Evolutionary conservation across 192 early-diverging fungal genomes (phyloP).

Genomic region (Coemansia sp.): DNA sequence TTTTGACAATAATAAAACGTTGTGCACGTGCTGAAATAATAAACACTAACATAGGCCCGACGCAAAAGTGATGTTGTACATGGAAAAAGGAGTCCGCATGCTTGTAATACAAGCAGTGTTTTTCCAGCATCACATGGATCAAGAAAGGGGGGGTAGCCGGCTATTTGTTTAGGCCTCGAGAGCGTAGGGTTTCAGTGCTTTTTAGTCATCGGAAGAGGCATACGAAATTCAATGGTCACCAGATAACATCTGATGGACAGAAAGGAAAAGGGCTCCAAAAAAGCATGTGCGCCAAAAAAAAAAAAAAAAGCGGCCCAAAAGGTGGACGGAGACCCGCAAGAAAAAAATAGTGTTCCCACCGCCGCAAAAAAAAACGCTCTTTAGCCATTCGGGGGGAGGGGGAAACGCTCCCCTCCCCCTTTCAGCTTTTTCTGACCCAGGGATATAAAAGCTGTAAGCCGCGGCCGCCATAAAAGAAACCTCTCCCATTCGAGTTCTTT

Average conservation of each 20-base stretch:
- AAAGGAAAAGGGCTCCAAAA: no score
- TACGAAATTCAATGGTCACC: constrained; percentile 8
- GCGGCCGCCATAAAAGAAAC: constrained; percentile 1
- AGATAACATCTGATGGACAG: constrained; percentile 9
- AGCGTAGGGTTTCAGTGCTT: no score
- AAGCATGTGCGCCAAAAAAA: constrained; percentile 5
- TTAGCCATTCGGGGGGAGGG: constrained; percentile 4
- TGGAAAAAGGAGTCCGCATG: not conserved
- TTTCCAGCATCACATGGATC: constrained; percentile 4
- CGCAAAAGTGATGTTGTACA: constrained; percentile 8
- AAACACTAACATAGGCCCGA: constrained; percentile 1
- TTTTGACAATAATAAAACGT: not conserved
- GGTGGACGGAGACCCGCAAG: constrained; percentile 9
- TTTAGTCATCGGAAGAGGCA: no score
- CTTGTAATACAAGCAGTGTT: constrained; percentile 3
- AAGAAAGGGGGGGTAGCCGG: not conserved
- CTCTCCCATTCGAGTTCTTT: not conserved
- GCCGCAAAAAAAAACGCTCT: constrained; percentile 2
- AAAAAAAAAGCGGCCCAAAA: constrained; percentile 8
- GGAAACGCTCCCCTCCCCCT: constrained; percentile 1
- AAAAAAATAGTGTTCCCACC: constrained; percentile 4
- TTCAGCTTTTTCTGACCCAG: constrained; percentile 1
- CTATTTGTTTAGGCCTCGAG: not conserved
- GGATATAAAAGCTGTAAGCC: constrained; percentile 5
- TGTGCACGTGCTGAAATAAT: not conserved